phyloP scores from a whole-genome alignment of 805 yeast species.

The Vanderwaltozyma verrucispora region DNA sequence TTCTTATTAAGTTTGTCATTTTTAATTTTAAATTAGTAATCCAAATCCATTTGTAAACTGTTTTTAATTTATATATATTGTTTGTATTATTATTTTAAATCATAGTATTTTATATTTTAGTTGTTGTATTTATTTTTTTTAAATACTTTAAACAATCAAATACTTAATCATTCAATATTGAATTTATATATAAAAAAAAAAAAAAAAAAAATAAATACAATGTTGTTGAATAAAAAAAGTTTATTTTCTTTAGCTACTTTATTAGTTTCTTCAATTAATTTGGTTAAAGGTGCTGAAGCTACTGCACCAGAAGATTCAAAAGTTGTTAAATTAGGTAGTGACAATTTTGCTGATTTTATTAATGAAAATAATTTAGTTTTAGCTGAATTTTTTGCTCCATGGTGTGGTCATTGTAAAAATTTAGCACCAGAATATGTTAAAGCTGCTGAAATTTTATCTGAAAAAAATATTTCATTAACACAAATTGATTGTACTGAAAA shows the following conservation, averaged over 20 bases:
- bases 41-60: too few relatives aligned
- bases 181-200: too few relatives aligned
- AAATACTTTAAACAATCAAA: too few relatives aligned
- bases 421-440: conserved; percentile 70
- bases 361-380: conserved; percentile 65
- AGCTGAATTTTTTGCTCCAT: conserved; percentile 88
- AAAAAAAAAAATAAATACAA: too few relatives aligned
- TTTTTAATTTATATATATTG: too few relatives aligned
- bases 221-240: conserved; percentile 10
- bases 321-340: conserved; percentile 67
- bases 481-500: conserved; percentile 82
- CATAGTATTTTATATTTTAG: too few relatives aligned
- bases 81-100: too few relatives aligned
- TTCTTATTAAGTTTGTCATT: too few relatives aligned
- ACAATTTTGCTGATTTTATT: conserved; percentile 55
- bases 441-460: conserved; percentile 61
- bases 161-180: too few relatives aligned
- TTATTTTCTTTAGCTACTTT: conserved; percentile 17
- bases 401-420: conserved; percentile 96
- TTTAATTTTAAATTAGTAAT: too few relatives aligned
- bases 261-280: conserved; percentile 1
- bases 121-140: too few relatives aligned
- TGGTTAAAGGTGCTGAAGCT: conserved; percentile 26
- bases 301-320: conserved; percentile 75
- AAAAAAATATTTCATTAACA: conserved; percentile 58